phyloP scores from a whole-genome alignment of 352 stramenopile genomes.

The Phytopythium delawarense region DNA sequence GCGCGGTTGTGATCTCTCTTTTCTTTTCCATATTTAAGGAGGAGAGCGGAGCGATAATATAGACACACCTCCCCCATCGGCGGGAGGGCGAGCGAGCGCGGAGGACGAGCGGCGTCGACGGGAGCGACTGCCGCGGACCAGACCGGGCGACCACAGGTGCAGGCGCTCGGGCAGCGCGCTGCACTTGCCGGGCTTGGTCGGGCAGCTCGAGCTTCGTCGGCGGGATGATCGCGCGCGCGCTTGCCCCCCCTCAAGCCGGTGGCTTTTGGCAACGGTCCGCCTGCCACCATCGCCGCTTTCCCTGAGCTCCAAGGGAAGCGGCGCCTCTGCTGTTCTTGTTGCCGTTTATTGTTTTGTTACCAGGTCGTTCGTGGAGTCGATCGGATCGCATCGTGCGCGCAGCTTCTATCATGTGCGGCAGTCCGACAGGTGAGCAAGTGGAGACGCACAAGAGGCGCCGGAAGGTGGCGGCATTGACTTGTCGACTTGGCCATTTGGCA shows the following conservation, averaged over 20 bases:
- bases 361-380: background rate
- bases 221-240: background rate
- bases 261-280: background rate
- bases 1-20: slow-evolving; percentile 5
- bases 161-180: background rate
- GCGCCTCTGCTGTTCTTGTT: slow-evolving; percentile 1
- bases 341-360: background rate
- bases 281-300: slow-evolving; percentile 3
- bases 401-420: background rate
- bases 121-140: slow-evolving; percentile 5
- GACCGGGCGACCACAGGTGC: background rate
- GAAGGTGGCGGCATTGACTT: background rate
- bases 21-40: slow-evolving; percentile 7
- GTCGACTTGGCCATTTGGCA: background rate
- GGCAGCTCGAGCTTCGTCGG: background rate
- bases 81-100: slow-evolving; percentile 8
- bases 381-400: background rate
- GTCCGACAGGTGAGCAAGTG: background rate
- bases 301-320: background rate
- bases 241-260: background rate
- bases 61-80: slow-evolving; percentile 8
- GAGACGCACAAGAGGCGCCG: background rate
- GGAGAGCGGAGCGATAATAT: slow-evolving; percentile 8
- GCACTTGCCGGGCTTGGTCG: background rate
- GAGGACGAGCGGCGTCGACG: slow-evolving; percentile 1